A percentile compares a stretch with the other conserved stretches of the same genome.
Evolutionary conservation across 495 filamentous ascomycete species (phyloP).

Genomic region (Penicillium bovifimosum): DNA sequence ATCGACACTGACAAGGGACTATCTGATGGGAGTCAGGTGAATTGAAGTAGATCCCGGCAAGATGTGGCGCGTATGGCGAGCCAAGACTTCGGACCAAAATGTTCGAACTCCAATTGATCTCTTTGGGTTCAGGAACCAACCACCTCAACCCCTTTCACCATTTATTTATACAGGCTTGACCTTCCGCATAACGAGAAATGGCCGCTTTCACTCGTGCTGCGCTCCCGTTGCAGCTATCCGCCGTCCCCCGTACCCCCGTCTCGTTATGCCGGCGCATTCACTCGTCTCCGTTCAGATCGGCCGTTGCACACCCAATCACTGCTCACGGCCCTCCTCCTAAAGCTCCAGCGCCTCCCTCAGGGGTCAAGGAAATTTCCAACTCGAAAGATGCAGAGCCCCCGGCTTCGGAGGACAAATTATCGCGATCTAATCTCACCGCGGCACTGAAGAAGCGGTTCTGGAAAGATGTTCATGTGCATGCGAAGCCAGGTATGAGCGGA

Average conservation of each 20-base stretch:
- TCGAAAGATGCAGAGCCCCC: constrained; percentile 51
- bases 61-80: constrained; percentile 7
- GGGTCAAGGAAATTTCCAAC: constrained; percentile 46
- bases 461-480: constrained; percentile 67
- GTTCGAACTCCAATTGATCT: neutral
- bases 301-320: constrained; percentile 62
- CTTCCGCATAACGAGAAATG: constrained; percentile 6
- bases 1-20: neutral
- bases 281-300: constrained; percentile 44
- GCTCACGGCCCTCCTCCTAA: constrained; percentile 81
- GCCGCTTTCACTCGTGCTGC: constrained; percentile 22
- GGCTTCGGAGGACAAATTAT: constrained; percentile 40
- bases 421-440: constrained; percentile 33
- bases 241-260: constrained; percentile 12
- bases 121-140: constrained; percentile 1
- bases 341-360: constrained; percentile 57
- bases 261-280: constrained; percentile 42
- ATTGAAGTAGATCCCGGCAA: neutral
- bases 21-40: neutral
- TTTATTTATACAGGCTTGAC: neutral
- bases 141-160: neutral
- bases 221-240: constrained; percentile 18
- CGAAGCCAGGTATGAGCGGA: constrained; percentile 39
- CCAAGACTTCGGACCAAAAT: constrained; percentile 6
- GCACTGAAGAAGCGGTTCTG: constrained; percentile 70